Evolutionary conservation across 805 yeast species (phyloP).

Genomic region (Kodamaea lidongshanica): DNA sequence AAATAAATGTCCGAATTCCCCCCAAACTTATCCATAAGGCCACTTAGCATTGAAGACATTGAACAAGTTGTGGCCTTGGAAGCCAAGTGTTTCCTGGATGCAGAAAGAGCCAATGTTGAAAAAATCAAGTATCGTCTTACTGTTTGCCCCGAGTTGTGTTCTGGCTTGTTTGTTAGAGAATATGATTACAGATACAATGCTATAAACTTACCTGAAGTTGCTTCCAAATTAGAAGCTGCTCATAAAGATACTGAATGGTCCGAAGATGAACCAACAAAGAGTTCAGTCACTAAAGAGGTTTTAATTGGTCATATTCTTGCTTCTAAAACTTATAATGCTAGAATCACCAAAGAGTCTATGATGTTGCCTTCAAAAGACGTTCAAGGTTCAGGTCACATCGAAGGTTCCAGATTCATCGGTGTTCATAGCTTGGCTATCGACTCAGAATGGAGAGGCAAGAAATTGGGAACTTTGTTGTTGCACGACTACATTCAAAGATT

Average conservation of each 20-base stretch:
- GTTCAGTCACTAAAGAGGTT: slow-evolving; percentile 50
- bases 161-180: slow-evolving; percentile 78
- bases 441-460: slow-evolving; percentile 73
- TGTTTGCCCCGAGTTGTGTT: slow-evolving; percentile 83
- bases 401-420: slow-evolving; percentile 67
- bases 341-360: slow-evolving; percentile 57
- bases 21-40: slow-evolving; percentile 51
- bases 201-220: slow-evolving; percentile 36
- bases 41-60: slow-evolving; percentile 69
- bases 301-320: slow-evolving; percentile 78
- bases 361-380: slow-evolving; percentile 40
- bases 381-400: slow-evolving; percentile 58
- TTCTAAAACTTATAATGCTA: slow-evolving; percentile 54
- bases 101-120: slow-evolving; percentile 63
- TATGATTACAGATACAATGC: slow-evolving; percentile 44
- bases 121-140: slow-evolving; percentile 61
- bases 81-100: slow-evolving; percentile 57
- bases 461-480: slow-evolving; percentile 73
- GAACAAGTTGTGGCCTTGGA: slow-evolving; percentile 61
- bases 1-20: slow-evolving; percentile 38
- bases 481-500: slow-evolving; percentile 89
- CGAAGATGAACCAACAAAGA: slow-evolving; percentile 41
- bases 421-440: slow-evolving; percentile 77
- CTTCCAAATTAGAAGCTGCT: slow-evolving; percentile 27
- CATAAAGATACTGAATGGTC: slow-evolving; percentile 19